Percentiles rank a stretch among this genome's conserved stretches.
Evolutionary conservation across 2,329 filamentous ascomycete genomes (phyloP).

Genomic region (Ilyonectria destructans): DNA sequence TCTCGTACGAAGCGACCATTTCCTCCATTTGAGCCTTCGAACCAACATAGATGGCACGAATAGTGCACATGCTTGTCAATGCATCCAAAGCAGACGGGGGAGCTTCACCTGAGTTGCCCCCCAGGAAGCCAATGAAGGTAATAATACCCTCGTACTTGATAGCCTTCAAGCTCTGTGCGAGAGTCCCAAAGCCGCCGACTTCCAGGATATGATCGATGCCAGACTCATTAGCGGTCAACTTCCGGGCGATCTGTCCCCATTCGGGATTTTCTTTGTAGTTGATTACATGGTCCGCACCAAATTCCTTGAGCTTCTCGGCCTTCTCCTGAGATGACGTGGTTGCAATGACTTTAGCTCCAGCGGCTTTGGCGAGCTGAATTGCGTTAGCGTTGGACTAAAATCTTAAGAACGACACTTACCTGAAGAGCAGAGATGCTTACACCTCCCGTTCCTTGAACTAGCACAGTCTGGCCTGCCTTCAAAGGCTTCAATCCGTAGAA

Average conservation of each 20-base stretch:
- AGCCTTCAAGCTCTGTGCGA: constrained; percentile 70
- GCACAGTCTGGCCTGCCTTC: not conserved
- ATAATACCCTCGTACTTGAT: constrained; percentile 56
- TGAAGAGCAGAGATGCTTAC: not conserved
- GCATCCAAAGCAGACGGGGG: constrained; percentile 8
- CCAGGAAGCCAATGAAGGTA: constrained; percentile 50
- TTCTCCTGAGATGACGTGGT: constrained; percentile 73
- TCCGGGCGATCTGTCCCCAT: constrained; percentile 73
- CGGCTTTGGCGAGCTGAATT: constrained; percentile 59
- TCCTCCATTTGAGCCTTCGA: constrained; percentile 60
- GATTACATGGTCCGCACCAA: constrained; percentile 72
- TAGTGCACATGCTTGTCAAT: constrained; percentile 43
- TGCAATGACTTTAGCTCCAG: constrained; percentile 69
- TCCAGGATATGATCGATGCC: constrained; percentile 77
- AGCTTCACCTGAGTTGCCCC: constrained; percentile 12
- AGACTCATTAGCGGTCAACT: constrained; percentile 59
- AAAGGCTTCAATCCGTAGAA: not conserved
- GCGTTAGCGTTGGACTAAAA: not conserved
- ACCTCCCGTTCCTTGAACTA: not conserved
- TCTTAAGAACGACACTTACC: not conserved
- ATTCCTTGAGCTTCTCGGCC: constrained; percentile 64
- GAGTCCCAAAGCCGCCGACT: constrained; percentile 75
- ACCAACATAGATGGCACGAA: constrained; percentile 59
- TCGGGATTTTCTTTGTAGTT: constrained; percentile 74
- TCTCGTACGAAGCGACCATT: constrained; percentile 61